Evolutionary conservation across 768 basidiomycete species (phyloP).

Genomic region (Krasilnikovozyma curviuscula): DNA sequence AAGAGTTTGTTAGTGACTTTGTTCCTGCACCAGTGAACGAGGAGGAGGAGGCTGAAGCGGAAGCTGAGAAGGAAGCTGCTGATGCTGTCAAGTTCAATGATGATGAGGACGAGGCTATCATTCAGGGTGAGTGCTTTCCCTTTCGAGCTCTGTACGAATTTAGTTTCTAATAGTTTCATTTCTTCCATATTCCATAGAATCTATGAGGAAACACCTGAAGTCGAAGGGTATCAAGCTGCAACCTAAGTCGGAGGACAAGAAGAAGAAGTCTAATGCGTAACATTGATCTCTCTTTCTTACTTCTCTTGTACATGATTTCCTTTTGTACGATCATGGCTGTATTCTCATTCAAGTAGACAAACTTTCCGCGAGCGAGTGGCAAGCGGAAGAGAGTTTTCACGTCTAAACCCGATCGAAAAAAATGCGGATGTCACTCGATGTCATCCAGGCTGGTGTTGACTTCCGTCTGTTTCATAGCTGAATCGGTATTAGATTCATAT

Average conservation of each 20-base stretch:
- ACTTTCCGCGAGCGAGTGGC: too few relatives aligned
- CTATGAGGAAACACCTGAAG: conserved; percentile 28
- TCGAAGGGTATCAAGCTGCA: conserved; percentile 29
- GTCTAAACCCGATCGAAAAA: too few relatives aligned
- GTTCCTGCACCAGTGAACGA: conserved; percentile 18
- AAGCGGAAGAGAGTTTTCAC: too few relatives aligned
- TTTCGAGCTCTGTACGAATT: conserved; percentile 1
- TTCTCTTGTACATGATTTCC: too few relatives aligned
- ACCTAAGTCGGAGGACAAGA: neutral
- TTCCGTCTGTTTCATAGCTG: too few relatives aligned
- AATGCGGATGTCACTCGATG: too few relatives aligned
- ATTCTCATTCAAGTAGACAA: too few relatives aligned
- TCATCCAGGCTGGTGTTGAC: too few relatives aligned
- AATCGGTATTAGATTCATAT: too few relatives aligned
- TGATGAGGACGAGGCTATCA: conserved; percentile 54
- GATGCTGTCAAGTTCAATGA: conserved; percentile 38
- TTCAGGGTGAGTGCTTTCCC: conserved; percentile 46
- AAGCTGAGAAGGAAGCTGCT: conserved; percentile 28
- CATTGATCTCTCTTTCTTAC: too few relatives aligned
- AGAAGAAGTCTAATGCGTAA: too few relatives aligned
- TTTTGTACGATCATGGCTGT: too few relatives aligned
- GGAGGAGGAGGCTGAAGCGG: conserved; percentile 20
- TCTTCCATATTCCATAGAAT: conserved; percentile 24
- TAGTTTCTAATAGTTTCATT: conserved; percentile 16
- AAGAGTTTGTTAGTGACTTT: conserved; percentile 20